Evolutionary conservation across 2,329 filamentous ascomycete genomes (phyloP).

Genomic region (Colletotrichum tofieldiae): DNA sequence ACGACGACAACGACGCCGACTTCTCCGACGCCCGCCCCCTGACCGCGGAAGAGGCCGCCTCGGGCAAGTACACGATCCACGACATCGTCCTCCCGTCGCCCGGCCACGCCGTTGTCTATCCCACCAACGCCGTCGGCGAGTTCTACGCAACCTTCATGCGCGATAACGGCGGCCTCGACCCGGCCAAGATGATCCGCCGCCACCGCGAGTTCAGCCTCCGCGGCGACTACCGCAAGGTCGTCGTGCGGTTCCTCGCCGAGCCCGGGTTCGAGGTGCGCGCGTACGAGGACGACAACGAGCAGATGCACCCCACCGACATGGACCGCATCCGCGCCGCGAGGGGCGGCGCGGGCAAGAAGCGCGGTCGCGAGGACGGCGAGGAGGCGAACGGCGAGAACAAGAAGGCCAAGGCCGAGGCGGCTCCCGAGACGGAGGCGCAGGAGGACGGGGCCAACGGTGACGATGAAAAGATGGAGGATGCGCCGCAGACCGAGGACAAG

Average conservation of each 20-base stretch:
- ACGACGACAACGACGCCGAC: slow-evolving; percentile 72
- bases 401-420: slow-evolving; percentile 42
- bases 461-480: slow-evolving; percentile 27
- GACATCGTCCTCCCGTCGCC: slow-evolving; percentile 95
- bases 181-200: slow-evolving; percentile 86
- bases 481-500: slow-evolving; percentile 13
- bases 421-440: background rate
- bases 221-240: slow-evolving; percentile 88
- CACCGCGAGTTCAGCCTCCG: slow-evolving; percentile 92
- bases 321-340: slow-evolving; percentile 73
- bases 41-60: slow-evolving; percentile 82
- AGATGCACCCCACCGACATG: slow-evolving; percentile 91
- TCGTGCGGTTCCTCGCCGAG: slow-evolving; percentile 76
- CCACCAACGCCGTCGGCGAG: slow-evolving; percentile 84
- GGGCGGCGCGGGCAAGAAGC: slow-evolving; percentile 46
- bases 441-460: slow-evolving; percentile 3
- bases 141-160: slow-evolving; percentile 93
- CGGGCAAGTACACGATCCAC: slow-evolving; percentile 84
- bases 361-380: slow-evolving; percentile 41
- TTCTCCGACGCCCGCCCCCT: slow-evolving; percentile 77
- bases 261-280: slow-evolving; percentile 78
- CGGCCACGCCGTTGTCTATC: slow-evolving; percentile 91
- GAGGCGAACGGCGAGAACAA: slow-evolving; percentile 45
- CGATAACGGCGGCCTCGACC: slow-evolving; percentile 84
- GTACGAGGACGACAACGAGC: slow-evolving; percentile 81